Evolutionary conservation across 2,329 filamentous ascomycete genomes (phyloP), one percentile per base, ranked within the genome.

Genomic region (Nemania sp.): DNA sequence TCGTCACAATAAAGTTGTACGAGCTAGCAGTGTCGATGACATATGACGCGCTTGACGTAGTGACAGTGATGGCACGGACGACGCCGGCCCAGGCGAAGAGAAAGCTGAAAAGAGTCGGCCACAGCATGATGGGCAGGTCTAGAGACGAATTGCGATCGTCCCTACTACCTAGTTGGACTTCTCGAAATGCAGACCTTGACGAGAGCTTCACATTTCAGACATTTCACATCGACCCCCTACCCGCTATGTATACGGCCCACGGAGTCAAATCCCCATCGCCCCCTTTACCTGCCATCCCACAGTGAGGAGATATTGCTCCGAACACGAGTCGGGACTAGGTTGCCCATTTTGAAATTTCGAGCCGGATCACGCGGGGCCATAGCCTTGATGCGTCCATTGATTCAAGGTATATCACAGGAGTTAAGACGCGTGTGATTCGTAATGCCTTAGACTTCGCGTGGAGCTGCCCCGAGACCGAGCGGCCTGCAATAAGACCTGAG

Each of bases 1-100:
- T 75, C 11, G 74, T 74, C 20, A 74, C 72, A n/a, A 67, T 71
- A 55, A 77, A 75, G 67, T 72, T 72, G 60, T 77, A 70, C 62
- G 69, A 69, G 54, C 71, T 74, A n/a, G 69, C 75, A 35, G 75
- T 75, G 54, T 77, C 69, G 27, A 77, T 61, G 18, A 72, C 73
- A 64, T 76, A 76, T 18, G 74, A 73, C n/a, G 59, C 43, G 35
- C 56, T 64, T 4, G 69, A 64, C 26, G 68, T 66, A 7, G 70
- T 74, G 47, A 77, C 76, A 2, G 71, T 74, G 55, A 77, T 77
- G 56, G 68, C 73, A 8, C 71, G 51, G 22, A 69, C 74, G 22
- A 74, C 67, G 45, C 69, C 69, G 52, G 70, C 66, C 61, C 72
- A 76, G 11, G 73, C 70, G 27, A 72, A 64, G 64, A 77, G 69